A percentile compares a stretch with the other conserved stretches of the same genome.
Conservation (phyloP, 1,284 basidiomycete genomes). For the Boletus semigastroideus region DNA sequence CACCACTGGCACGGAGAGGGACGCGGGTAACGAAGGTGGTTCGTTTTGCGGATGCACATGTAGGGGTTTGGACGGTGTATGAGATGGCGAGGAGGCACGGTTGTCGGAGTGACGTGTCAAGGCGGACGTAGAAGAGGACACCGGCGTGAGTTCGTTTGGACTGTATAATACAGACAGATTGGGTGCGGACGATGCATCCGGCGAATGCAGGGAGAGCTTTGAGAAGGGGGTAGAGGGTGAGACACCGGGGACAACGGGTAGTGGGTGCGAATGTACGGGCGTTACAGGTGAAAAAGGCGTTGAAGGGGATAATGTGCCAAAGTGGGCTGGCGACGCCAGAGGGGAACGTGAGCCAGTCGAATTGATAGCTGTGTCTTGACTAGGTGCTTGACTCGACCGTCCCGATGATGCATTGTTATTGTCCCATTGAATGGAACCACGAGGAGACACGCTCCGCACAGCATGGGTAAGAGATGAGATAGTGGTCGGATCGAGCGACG, state of each 20-base stretch:
- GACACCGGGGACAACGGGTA: slow-evolving; percentile 11
- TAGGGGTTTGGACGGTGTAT: slow-evolving; percentile 28
- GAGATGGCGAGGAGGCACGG: slow-evolving; percentile 4
- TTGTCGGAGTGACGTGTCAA: slow-evolving; percentile 7
- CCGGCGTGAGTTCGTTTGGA: slow-evolving; percentile 4
- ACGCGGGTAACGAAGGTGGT: not conserved
- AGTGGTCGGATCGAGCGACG: slow-evolving; percentile 38
- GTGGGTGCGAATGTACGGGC: slow-evolving; percentile 5
- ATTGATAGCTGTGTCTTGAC: not conserved
- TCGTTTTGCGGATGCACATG: slow-evolving; percentile 31
- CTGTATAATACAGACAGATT: slow-evolving; percentile 8
- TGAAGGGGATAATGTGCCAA: slow-evolving; percentile 4
- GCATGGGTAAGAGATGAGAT: slow-evolving; percentile 30
- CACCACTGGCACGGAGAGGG: slow-evolving; percentile 12
- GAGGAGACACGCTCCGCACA: slow-evolving; percentile 21
- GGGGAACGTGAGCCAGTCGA: not conserved
- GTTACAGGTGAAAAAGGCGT: not conserved
- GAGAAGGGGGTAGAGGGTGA: slow-evolving; percentile 42
- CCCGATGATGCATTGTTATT: slow-evolving; percentile 8
- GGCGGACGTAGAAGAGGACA: not conserved
- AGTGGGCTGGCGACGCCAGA: not conserved
- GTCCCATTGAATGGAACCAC: slow-evolving; percentile 14
- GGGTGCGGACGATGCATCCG: slow-evolving; percentile 18
- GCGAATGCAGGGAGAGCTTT: slow-evolving; percentile 37
- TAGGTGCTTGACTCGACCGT: slow-evolving; percentile 7